Conservation (phyloP, 345 rosid genomes). For the Gynandropsis gynandra region DNA sequence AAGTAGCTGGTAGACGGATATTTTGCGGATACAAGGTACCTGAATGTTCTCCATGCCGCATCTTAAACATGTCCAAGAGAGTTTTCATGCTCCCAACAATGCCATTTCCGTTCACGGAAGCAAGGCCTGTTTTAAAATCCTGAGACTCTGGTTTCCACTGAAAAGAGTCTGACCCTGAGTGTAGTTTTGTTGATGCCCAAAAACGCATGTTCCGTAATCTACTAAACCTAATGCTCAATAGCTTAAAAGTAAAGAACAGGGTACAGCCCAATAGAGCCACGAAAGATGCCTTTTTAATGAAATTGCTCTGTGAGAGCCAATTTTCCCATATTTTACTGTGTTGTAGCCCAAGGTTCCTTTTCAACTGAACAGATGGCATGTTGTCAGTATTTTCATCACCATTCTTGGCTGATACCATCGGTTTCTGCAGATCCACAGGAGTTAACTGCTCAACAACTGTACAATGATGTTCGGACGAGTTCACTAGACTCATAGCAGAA, state of each 20-base stretch:
- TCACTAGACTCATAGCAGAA: conserved; percentile 35
- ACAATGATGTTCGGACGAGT: conserved; percentile 50
- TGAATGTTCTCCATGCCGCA: conserved; percentile 31
- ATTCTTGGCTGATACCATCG: conserved; percentile 35
- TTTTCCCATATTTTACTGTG: conserved; percentile 43
- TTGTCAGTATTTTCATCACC: conserved; percentile 34
- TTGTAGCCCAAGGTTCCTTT: conserved; percentile 49
- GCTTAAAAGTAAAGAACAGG: conserved; percentile 42
- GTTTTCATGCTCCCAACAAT: conserved; percentile 38
- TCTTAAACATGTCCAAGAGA: conserved; percentile 38
- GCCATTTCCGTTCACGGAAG: conserved; percentile 28
- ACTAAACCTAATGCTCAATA: conserved; percentile 35
- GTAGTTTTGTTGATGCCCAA: conserved; percentile 29
- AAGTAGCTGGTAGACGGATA: conserved; percentile 36
- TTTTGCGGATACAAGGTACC: conserved; percentile 30
- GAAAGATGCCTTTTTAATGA: conserved; percentile 39
- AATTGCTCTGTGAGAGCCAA: conserved; percentile 40
- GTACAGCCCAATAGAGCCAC: conserved; percentile 54
- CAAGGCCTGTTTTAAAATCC: conserved; percentile 16
- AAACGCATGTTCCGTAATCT: conserved; percentile 32
- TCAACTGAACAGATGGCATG: conserved; percentile 50
- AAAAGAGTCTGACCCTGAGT: conserved; percentile 34
- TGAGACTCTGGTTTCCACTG: conserved; percentile 32
- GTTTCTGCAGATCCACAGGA: conserved; percentile 49
- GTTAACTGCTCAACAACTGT: conserved; percentile 76